Conservation (phyloP, 257 asterid species). For the Anisodus tanguticus region DNA sequence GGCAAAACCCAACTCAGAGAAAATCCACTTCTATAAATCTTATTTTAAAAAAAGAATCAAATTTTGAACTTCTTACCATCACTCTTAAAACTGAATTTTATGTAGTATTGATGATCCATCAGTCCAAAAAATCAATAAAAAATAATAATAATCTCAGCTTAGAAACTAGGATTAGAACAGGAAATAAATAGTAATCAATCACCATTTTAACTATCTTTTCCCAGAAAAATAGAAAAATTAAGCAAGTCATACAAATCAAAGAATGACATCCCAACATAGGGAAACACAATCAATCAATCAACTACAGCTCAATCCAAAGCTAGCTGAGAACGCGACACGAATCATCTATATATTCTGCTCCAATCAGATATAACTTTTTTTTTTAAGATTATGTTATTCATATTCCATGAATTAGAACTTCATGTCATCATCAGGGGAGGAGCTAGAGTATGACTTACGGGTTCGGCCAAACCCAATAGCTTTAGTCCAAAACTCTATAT, state of each 20-base stretch:
- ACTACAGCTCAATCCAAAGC: not conserved
- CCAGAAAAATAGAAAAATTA: not conserved
- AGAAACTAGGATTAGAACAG: not conserved
- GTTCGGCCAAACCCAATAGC: too few relatives aligned
- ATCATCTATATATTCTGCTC: not conserved
- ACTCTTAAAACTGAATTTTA: not conserved
- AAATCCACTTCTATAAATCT: slow-evolving; percentile 16
- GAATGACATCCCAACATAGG: not conserved
- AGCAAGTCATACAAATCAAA: not conserved
- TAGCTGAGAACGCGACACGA: not conserved
- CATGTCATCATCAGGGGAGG: not conserved
- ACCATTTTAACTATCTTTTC: not conserved
- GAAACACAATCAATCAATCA: not conserved
- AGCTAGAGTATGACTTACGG: too few relatives aligned
- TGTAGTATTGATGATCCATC: not conserved
- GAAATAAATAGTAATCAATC: not conserved
- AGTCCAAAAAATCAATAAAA: not conserved
- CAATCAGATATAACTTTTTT: not conserved
- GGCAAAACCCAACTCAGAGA: not conserved
- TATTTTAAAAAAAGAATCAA: not conserved
- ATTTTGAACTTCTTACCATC: too few relatives aligned
- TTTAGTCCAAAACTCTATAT: too few relatives aligned
- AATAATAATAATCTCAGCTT: not conserved
- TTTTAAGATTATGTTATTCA: too few relatives aligned
- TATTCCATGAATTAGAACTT: not conserved